Evolutionary conservation across 2,329 filamentous ascomycete species (phyloP).

Genomic region (Fusarium sp.): DNA sequence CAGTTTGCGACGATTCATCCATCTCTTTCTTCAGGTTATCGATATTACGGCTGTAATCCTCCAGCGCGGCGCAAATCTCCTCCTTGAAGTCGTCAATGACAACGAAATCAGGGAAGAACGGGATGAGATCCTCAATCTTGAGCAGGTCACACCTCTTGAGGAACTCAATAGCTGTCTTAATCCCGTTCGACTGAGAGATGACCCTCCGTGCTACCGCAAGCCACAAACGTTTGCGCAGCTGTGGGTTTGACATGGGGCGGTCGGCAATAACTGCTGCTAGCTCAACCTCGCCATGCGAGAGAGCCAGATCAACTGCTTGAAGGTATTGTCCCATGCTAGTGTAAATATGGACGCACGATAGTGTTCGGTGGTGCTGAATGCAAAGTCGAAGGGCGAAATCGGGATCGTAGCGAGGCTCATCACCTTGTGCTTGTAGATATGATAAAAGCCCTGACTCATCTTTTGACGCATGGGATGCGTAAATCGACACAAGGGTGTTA

Average conservation of each 20-base stretch:
- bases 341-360: conserved; percentile 97
- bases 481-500: conserved; percentile 96
- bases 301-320: conserved; percentile 90
- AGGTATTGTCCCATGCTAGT: conserved; percentile 95
- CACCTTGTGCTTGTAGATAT: conserved; percentile 91
- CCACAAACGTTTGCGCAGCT: conserved; percentile 93
- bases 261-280: conserved; percentile 92
- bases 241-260: conserved; percentile 80
- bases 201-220: conserved; percentile 95
- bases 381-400: conserved; percentile 96
- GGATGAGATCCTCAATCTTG: conserved; percentile 95
- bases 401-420: conserved; percentile 89
- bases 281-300: conserved; percentile 90
- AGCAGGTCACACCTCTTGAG: conserved; percentile 91
- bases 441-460: conserved; percentile 88
- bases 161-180: conserved; percentile 94
- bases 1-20: conserved; percentile 92
- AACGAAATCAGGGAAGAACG: conserved; percentile 98
- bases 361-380: conserved; percentile 92
- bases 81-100: conserved; percentile 99
- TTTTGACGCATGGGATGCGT: conserved; percentile 84
- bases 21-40: conserved; percentile 91
- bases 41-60: conserved; percentile 93
- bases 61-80: conserved; percentile 92
- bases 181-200: conserved; percentile 86